Percentiles rank a stretch among this genome's conserved stretches.
Evolutionary conservation across 1,284 basidiomycete genomes (phyloP).

Genomic region (Austroboletus niveus): DNA sequence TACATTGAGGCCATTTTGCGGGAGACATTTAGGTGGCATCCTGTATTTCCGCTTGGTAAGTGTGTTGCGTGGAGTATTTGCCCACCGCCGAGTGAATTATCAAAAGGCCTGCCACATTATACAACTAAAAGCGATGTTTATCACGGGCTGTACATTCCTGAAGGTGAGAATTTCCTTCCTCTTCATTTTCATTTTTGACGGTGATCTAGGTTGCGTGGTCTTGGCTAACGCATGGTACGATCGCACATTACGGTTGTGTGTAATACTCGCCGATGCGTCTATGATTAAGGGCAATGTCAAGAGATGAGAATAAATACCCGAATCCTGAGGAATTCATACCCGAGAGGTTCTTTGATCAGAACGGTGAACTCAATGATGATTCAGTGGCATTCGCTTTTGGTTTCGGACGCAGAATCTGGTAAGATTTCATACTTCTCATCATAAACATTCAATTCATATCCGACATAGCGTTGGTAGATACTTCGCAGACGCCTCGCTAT

Average conservation of each 20-base stretch:
- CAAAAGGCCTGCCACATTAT: constrained; percentile 28
- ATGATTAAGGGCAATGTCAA: constrained; percentile 30
- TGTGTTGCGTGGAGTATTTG: not conserved
- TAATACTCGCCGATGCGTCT: constrained; percentile 10
- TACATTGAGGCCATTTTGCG: constrained; percentile 41
- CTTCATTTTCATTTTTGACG: constrained; percentile 9
- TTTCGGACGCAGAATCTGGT: constrained; percentile 33
- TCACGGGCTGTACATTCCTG: constrained; percentile 24
- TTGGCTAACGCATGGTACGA: constrained; percentile 31
- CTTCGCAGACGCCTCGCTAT: constrained; percentile 33
- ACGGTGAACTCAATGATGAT: constrained; percentile 30
- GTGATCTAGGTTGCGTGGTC: constrained; percentile 28
- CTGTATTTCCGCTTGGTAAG: constrained; percentile 32
- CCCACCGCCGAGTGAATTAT: not conserved
- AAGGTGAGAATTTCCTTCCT: constrained; percentile 16
- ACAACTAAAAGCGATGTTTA: constrained; percentile 28
- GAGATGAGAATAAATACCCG: constrained; percentile 26
- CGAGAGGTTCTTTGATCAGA: constrained; percentile 28
- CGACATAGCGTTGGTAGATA: constrained; percentile 24
- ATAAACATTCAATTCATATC: constrained; percentile 1
- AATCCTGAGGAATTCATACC: constrained; percentile 27
- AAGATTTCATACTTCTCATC: constrained; percentile 1
- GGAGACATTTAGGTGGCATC: constrained; percentile 40
- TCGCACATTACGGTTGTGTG: not conserved
- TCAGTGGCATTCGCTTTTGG: constrained; percentile 24